A percentile compares a stretch with the other conserved stretches of the same genome.
Conservation (phyloP, 139 green algal species). For the Chlamydomonas applanata region DNA sequence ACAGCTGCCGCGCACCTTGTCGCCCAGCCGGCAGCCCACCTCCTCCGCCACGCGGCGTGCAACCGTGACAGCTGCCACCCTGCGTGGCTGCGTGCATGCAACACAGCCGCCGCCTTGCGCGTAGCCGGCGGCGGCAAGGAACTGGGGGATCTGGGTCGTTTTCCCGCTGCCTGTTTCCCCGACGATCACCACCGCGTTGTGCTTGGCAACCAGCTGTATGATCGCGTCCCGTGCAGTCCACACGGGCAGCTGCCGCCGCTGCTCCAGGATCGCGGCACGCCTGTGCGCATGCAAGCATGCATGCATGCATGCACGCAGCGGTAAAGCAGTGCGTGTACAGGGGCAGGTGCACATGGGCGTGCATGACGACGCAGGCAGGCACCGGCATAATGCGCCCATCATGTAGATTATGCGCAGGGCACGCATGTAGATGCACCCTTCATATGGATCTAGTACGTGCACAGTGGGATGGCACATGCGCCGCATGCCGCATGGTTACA, state of each 20-base stretch:
- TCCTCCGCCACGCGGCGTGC: conserved; percentile 83
- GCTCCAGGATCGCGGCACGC: conserved; percentile 24
- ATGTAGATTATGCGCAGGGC: no score
- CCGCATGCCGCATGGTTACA: no score
- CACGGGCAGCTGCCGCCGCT: conserved; percentile 63
- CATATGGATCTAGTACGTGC: no score
- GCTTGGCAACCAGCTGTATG: conserved; percentile 46
- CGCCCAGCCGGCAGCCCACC: conserved; percentile 65
- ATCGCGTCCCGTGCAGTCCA: conserved; percentile 58
- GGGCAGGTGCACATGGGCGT: neutral
- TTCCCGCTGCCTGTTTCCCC: conserved; percentile 91
- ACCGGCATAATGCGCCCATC: neutral
- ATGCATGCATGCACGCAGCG: no score
- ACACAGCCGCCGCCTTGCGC: conserved; percentile 43
- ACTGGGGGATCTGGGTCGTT: conserved; percentile 76
- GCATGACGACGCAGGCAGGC: no score
- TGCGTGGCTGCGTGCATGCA: conserved; percentile 84
- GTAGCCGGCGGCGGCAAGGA: conserved; percentile 64
- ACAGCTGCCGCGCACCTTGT: no score
- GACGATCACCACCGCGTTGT: conserved; percentile 68
- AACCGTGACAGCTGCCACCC: conserved; percentile 88
- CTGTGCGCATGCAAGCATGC: conserved; percentile 9
- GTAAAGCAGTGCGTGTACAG: neutral
- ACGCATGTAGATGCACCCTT: no score
- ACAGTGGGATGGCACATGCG: no score